These are phyloP conservation scores for Emmonsia crescens DNA, from an alignment of 2,329 filamentous ascomycete species.

Conservation along the genomic window DNA sequence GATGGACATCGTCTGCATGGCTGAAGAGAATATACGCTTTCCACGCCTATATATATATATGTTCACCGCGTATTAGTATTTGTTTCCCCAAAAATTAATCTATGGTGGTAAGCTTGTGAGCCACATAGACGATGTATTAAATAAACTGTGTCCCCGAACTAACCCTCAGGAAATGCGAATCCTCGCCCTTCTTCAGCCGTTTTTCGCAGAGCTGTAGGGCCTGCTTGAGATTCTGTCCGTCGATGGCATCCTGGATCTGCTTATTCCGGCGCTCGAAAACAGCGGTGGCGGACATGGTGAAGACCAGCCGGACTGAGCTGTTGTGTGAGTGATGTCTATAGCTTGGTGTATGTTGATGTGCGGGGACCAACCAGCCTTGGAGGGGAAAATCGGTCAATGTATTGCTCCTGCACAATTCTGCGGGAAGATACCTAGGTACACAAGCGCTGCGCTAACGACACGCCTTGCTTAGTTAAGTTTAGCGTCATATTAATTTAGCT, in stretches of 20 bases:
- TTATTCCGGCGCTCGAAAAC: conserved; percentile 38
- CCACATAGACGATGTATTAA: neutral
- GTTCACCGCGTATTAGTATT: neutral
- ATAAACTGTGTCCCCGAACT: conserved; percentile 8
- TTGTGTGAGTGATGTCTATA: neutral
- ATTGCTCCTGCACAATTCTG: neutral
- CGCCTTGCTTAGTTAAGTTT: neutral
- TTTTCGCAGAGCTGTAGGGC: conserved; percentile 41
- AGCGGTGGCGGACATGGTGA: conserved; percentile 26
- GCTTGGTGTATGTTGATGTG: conserved; percentile 8
- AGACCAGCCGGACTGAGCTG: neutral
- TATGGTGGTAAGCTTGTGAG: neutral
- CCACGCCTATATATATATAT: conserved; percentile 25
- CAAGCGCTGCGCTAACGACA: neutral
- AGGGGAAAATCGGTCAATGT: neutral
- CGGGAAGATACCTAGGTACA: neutral
- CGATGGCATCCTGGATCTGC: conserved; percentile 40
- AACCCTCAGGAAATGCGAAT: conserved; percentile 32
- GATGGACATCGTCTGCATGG: conserved; percentile 32
- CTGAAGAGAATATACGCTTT: conserved; percentile 33
- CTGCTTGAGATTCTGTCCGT: conserved; percentile 39
- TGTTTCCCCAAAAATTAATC: neutral
- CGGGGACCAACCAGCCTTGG: neutral
- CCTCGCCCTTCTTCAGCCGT: conserved; percentile 45
- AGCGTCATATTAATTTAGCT: neutral